A percentile compares a stretch with the other conserved stretches of the same genome.
Evolutionary conservation across 2,329 filamentous ascomycete species (phyloP).

Genomic region (Penicillium sclerotiorum): DNA sequence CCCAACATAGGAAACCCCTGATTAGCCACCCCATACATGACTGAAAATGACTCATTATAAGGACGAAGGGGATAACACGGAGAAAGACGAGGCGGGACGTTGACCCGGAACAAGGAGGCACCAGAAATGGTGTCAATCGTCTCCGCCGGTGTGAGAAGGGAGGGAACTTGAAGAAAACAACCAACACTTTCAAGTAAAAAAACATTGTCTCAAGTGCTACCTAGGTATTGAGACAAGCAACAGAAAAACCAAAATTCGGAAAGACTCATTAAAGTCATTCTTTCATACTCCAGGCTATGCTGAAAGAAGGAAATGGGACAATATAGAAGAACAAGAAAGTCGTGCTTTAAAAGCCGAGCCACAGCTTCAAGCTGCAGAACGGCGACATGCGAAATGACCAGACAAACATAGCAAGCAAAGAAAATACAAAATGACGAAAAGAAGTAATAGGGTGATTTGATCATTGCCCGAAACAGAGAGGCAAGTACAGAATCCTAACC

Average conservation of each 20-base stretch:
- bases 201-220: not conserved
- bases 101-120: not conserved
- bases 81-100: not conserved
- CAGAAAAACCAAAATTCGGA: not conserved
- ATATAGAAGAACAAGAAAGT: slow-evolving; percentile 9
- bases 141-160: not conserved
- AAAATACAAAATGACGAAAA: slow-evolving; percentile 9
- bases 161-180: not conserved
- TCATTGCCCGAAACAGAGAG: slow-evolving; percentile 6
- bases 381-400: slow-evolving; percentile 16
- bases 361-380: slow-evolving; percentile 13
- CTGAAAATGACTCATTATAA: not conserved
- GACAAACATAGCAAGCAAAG: slow-evolving; percentile 15
- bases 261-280: slow-evolving; percentile 26
- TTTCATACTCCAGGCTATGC: slow-evolving; percentile 39
- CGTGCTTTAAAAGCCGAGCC: slow-evolving; percentile 1
- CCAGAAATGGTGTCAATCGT: no score
- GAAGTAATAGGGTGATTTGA: slow-evolving; percentile 3
- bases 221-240: slow-evolving; percentile 9
- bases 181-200: slow-evolving; percentile 2
- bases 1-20: not conserved
- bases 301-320: slow-evolving; percentile 17
- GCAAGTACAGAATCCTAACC: slow-evolving; percentile 5
- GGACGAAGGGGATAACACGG: no score
- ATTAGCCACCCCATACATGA: not conserved